These are phyloP conservation scores for Kazachstania taianensis DNA, from an alignment of 805 yeast species.

Conservation along the genomic window DNA sequence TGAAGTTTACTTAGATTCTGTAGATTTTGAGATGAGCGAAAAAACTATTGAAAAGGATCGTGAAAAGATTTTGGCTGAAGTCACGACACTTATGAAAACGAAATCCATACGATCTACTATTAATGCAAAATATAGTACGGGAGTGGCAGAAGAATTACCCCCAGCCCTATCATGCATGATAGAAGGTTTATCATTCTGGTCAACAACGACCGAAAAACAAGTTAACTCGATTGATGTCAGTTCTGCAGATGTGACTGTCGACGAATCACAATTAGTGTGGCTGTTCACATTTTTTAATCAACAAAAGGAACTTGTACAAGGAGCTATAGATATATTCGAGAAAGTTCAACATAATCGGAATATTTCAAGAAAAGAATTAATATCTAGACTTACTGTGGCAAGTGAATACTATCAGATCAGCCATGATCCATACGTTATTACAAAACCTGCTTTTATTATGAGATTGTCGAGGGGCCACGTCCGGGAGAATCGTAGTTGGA, in stretches of 20 bases:
- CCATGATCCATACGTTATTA: slow-evolving; percentile 82
- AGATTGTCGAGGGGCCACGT: slow-evolving; percentile 65
- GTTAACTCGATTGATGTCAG: slow-evolving; percentile 22
- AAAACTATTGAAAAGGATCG: slow-evolving; percentile 12
- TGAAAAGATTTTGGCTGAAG: slow-evolving; percentile 9
- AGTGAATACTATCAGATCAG: slow-evolving; percentile 45
- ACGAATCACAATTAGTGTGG: slow-evolving; percentile 32
- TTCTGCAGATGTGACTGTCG: slow-evolving; percentile 25
- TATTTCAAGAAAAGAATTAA: slow-evolving; percentile 26
- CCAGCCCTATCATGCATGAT: slow-evolving; percentile 21
- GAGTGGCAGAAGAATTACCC: slow-evolving; percentile 13
- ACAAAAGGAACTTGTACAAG: slow-evolving; percentile 5
- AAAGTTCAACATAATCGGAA: slow-evolving; percentile 7
- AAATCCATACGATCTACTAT: slow-evolving; percentile 16
- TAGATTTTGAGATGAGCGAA: slow-evolving; percentile 18
- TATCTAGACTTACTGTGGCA: slow-evolving; percentile 37
- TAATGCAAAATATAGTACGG: slow-evolving; percentile 6
- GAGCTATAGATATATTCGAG: slow-evolving; percentile 7
- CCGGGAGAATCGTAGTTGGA: slow-evolving; percentile 80
- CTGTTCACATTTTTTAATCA: slow-evolving; percentile 15
- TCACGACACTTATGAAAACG: slow-evolving; percentile 10
- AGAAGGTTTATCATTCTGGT: slow-evolving; percentile 26
- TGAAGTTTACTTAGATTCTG: slow-evolving; percentile 14
- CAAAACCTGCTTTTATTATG: slow-evolving; percentile 77
- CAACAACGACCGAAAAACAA: slow-evolving; percentile 11